These are phyloP conservation scores for Serendipita indica DNA, from an alignment of 768 basidiomycete species.

Conservation along the genomic window DNA sequence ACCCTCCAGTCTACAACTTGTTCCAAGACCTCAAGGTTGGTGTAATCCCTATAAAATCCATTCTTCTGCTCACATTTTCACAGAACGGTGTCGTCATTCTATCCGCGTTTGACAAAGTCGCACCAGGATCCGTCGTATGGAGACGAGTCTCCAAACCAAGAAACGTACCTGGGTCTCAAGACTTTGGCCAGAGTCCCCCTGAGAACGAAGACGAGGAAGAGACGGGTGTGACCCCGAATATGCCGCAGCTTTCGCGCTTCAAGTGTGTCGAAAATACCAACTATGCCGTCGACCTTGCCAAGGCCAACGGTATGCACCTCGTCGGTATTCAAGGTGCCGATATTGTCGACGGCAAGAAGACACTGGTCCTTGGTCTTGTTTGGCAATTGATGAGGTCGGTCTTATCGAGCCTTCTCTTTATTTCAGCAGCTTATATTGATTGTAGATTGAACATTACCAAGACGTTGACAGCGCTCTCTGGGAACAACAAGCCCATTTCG, in stretches of 20 bases:
- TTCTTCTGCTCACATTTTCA: neutral
- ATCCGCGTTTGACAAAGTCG: constrained; percentile 92
- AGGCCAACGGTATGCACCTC: constrained; percentile 84
- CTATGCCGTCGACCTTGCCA: constrained; percentile 84
- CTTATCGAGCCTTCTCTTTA: neutral
- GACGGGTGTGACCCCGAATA: constrained; percentile 69
- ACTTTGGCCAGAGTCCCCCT: constrained; percentile 32
- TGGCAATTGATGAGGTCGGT: constrained; percentile 93
- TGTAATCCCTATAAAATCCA: constrained; percentile 14
- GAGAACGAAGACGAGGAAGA: constrained; percentile 48
- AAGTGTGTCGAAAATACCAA: constrained; percentile 98
- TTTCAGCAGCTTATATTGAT: neutral
- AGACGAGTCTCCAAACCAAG: constrained; percentile 91
- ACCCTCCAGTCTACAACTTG: constrained; percentile 89
- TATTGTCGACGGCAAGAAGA: constrained; percentile 87
- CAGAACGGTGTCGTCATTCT: constrained; percentile 72
- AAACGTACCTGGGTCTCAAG: constrained; percentile 29
- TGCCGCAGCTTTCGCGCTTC: constrained; percentile 79
- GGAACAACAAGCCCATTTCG: constrained; percentile 66
- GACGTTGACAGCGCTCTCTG: constrained; percentile 61
- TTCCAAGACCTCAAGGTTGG: constrained; percentile 93
- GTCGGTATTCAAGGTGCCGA: constrained; percentile 97
- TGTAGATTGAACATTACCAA: constrained; percentile 73
- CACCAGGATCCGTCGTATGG: constrained; percentile 89
- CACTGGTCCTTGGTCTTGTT: constrained; percentile 85